Percentiles rank a stretch among this genome's conserved stretches.
These are phyloP conservation scores for Boletus subcaerulescens DNA, from an alignment of 768 basidiomycete species.

Conservation along the genomic window DNA sequence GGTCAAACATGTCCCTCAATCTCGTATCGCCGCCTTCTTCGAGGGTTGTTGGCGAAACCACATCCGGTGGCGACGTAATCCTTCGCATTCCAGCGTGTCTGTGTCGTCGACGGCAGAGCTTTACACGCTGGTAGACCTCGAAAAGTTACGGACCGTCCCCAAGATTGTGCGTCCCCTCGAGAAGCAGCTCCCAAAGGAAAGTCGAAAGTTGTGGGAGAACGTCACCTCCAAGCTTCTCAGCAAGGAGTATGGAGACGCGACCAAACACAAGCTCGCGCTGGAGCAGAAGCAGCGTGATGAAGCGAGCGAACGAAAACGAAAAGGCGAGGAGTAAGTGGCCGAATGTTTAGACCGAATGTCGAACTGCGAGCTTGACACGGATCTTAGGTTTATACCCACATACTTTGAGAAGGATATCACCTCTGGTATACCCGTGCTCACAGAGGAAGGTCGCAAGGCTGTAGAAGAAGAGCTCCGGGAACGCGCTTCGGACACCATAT, in stretches of 20 bases:
- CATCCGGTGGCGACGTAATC: constrained; percentile 73
- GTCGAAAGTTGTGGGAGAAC: constrained; percentile 81
- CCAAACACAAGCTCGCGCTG: constrained; percentile 84
- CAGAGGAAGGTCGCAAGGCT: constrained; percentile 64
- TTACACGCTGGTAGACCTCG: constrained; percentile 72
- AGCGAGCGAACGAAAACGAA: constrained; percentile 82
- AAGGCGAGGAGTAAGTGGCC: constrained; percentile 67
- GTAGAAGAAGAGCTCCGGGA: constrained; percentile 66
- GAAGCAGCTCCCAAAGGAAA: constrained; percentile 77
- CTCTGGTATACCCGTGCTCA: constrained; percentile 66
- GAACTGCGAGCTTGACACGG: neutral
- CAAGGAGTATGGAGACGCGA: constrained; percentile 92
- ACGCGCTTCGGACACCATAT: constrained; percentile 8
- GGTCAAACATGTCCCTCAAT: constrained; percentile 85
- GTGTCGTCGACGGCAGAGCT: constrained; percentile 49
- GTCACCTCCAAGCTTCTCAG: constrained; percentile 71
- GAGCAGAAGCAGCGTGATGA: constrained; percentile 93
- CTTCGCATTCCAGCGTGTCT: constrained; percentile 47
- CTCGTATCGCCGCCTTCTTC: constrained; percentile 72
- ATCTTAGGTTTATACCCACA: constrained; percentile 59
- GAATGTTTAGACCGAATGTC: neutral
- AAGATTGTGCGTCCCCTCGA: constrained; percentile 83
- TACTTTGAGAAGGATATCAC: constrained; percentile 74
- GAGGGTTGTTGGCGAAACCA: constrained; percentile 87
- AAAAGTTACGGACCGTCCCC: constrained; percentile 65